phyloP scores from a whole-genome alignment of 768 basidiomycete species.

The Panus rudis region DNA sequence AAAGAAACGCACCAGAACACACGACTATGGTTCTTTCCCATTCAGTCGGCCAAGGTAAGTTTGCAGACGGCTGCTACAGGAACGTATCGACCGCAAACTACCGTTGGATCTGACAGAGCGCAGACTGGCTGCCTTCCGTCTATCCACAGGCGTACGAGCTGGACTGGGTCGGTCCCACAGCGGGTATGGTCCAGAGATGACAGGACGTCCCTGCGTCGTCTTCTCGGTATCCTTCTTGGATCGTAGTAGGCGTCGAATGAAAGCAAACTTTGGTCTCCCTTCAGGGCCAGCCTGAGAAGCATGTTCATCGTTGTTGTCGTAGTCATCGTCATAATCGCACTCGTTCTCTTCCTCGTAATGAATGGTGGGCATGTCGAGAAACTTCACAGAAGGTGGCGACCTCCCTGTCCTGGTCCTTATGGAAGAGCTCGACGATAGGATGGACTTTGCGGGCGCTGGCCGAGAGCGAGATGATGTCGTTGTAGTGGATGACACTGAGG shows the following conservation, averaged over 20 bases:
- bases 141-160: constrained; percentile 5
- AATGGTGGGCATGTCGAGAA: constrained; percentile 58
- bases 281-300: background rate
- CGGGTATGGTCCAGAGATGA: constrained; percentile 28
- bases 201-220: constrained; percentile 15
- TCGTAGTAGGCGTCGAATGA: constrained; percentile 9
- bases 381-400: constrained; percentile 53
- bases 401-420: constrained; percentile 30
- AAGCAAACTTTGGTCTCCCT: constrained; percentile 7
- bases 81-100: constrained; percentile 22
- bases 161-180: constrained; percentile 20
- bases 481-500: constrained; percentile 30
- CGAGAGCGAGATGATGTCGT: constrained; percentile 18
- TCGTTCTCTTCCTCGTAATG: constrained; percentile 35
- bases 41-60: constrained; percentile 18
- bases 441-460: constrained; percentile 45
- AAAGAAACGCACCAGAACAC: too few relatives aligned
- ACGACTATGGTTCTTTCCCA: constrained; percentile 13
- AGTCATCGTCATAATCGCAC: constrained; percentile 7
- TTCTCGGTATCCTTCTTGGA: constrained; percentile 4
- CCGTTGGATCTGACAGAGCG: constrained; percentile 20
- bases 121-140: constrained; percentile 13
- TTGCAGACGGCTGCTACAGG: constrained; percentile 24
- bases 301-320: constrained; percentile 5
- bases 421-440: constrained; percentile 45